Evolutionary conservation across 2,329 filamentous ascomycete species (phyloP), one percentile per base, ranked within the genome.

Genomic region (Aureobasidium mangrovei): DNA sequence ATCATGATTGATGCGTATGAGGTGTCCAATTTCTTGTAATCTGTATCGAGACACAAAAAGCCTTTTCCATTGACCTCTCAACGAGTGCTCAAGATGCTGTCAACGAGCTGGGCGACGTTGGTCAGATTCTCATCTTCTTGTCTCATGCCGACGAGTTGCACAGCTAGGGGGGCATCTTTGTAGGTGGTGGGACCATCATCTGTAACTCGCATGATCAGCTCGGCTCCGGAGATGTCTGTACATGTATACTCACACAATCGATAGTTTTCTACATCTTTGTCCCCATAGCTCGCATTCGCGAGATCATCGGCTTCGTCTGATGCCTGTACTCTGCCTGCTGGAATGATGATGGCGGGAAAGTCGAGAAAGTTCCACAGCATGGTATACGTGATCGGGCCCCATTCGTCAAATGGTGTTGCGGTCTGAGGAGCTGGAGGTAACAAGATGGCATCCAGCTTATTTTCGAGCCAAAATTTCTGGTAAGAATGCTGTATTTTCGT

Each of bases 101-200:
- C 52, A 7, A 54, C 52, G n/a, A 54, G 18, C 9, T 12, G 27
- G 8, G 33, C 43, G 24, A 54, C 67, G 29, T 67, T 65, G 6
- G 74, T 59, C 7, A 79, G 62, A 63, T 80, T 78, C 62, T 81
- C 79, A 57, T 82, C 79, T 43, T 78, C 72, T 54, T 75, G 74
- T 44, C 74, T 68, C 55, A 77, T 67, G 0, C 74, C 78, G 5
- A 82, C 75, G 26, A 82, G 62, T 61, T 82, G 78, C 55, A 82
- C 60, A 9, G 70, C 70, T 3, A 82, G 70, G 0, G 79, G 79
- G 1, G 74, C 72, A 56, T 74, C 74, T 12, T 66, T 60, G 57
- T 76, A 80, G 36, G 67, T 72, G 45, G 74, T 71, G 1, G 76
- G 69, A 18, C 70, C 69, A 61, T 74, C 69, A 40, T 47, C 52